A percentile compares a stretch with the other conserved stretches of the same genome.
These are phyloP conservation scores for Boletus rubropictus DNA, from an alignment of 768 basidiomycete genomes.

Conservation along the genomic window DNA sequence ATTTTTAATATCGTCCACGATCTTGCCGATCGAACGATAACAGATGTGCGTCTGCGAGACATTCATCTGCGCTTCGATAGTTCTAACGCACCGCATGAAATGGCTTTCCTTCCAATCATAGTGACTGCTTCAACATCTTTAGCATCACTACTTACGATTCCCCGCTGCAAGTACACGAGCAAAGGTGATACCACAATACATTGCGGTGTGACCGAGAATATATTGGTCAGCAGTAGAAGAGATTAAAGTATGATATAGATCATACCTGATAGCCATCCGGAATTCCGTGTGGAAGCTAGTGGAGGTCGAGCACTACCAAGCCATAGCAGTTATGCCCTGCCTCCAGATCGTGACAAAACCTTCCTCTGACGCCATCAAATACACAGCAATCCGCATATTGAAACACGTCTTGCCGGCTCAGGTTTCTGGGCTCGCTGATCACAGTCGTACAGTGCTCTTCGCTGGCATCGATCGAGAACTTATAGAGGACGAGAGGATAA, in stretches of 20 bases:
- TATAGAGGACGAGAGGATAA: constrained; percentile 7
- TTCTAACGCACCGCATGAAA: neutral
- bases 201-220: neutral
- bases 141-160: neutral
- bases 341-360: constrained; percentile 11
- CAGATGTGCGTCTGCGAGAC: no score
- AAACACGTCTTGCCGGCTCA: constrained; percentile 6
- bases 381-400: neutral
- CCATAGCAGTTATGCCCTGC: neutral
- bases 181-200: neutral
- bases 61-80: no score
- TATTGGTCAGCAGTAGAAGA: neutral
- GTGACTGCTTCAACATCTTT: neutral
- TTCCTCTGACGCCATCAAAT: constrained; percentile 19
- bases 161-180: neutral
- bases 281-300: neutral
- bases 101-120: neutral
- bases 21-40: no score
- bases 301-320: constrained; percentile 13
- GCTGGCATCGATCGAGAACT: constrained; percentile 19
- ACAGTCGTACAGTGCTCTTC: constrained; percentile 8
- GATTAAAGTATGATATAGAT: neutral
- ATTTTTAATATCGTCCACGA: no score
- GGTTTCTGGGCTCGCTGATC: constrained; percentile 10
- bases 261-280: neutral